phyloP scores from a whole-genome alignment of 2,329 filamentous ascomycete genomes.

The Fusarium poae region DNA sequence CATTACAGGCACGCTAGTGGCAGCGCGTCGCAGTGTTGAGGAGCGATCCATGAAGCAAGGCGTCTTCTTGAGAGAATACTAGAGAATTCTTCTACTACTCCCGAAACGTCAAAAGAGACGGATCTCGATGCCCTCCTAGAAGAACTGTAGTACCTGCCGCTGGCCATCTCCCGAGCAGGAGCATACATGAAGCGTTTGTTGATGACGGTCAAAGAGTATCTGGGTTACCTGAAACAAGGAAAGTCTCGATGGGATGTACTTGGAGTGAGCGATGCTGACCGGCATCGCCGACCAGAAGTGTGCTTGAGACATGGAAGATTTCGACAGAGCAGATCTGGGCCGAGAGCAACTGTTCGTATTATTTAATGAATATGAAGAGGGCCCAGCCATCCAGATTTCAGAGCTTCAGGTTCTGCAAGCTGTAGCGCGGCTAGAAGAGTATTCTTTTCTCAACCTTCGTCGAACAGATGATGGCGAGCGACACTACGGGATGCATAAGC shows the following conservation, averaged over 20 bases:
- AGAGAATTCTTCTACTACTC: accelerated
- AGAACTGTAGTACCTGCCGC: neutral
- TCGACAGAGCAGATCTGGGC: neutral
- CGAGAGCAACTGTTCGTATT: neutral
- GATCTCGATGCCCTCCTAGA: neutral
- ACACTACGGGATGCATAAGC: slow-evolving; percentile 7
- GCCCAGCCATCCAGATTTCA: accelerated
- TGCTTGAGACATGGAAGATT: slow-evolving; percentile 9
- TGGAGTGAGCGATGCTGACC: neutral
- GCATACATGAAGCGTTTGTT: neutral
- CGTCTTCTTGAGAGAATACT: accelerated
- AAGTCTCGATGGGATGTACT: neutral
- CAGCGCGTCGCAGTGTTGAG: neutral
- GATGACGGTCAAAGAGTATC: neutral
- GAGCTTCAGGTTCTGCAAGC: neutral
- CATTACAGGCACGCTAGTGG: neutral
- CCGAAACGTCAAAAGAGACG: accelerated
- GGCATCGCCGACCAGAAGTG: neutral
- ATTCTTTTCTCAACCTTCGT: neutral
- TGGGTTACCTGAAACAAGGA: neutral
- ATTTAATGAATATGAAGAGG: neutral
- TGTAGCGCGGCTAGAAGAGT: neutral
- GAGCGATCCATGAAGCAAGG: neutral
- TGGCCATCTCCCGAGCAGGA: slow-evolving; percentile 3
- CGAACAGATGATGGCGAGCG: neutral